Percentiles rank a stretch among this genome's conserved stretches.
These are phyloP conservation scores for Botrytis hyacinthi DNA, from an alignment of 2,329 filamentous ascomycete genomes.

Conservation along the genomic window DNA sequence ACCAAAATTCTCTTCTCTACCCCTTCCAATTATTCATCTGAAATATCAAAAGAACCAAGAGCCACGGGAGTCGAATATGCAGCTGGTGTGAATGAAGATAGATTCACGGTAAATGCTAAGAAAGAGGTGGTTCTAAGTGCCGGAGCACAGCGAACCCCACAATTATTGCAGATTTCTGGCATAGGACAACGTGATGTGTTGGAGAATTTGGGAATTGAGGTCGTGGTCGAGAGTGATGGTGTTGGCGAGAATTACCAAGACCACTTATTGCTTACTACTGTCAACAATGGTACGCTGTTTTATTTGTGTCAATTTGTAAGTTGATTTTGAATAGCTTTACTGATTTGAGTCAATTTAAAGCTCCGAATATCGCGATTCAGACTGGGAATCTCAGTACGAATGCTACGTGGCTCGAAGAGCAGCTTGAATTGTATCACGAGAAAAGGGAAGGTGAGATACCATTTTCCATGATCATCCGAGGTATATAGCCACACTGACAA, in stretches of 20 bases:
- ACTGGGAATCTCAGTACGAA: conserved; percentile 19
- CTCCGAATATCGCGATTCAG: conserved; percentile 1
- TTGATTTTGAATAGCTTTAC: neutral
- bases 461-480: accelerated
- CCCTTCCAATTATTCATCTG: neutral
- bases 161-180: conserved; percentile 52
- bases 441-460: conserved; percentile 5
- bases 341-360: neutral
- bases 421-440: conserved; percentile 11
- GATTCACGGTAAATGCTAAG: conserved; percentile 24
- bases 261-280: conserved; percentile 28
- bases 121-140: conserved; percentile 50
- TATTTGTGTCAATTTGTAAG: neutral
- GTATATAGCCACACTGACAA: neutral
- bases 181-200: conserved; percentile 48
- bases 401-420: conserved; percentile 17
- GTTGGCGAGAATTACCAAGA: conserved; percentile 54
- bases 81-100: neutral
- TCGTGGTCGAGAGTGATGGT: conserved; percentile 46
- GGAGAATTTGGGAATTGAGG: conserved; percentile 43
- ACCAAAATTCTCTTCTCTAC: conserved; percentile 6
- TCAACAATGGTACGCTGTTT: neutral
- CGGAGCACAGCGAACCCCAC: conserved; percentile 51
- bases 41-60: neutral
- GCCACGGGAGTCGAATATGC: neutral